Evolutionary conservation across 805 yeast species (phyloP).

Genomic region (Candida wancherniae): DNA sequence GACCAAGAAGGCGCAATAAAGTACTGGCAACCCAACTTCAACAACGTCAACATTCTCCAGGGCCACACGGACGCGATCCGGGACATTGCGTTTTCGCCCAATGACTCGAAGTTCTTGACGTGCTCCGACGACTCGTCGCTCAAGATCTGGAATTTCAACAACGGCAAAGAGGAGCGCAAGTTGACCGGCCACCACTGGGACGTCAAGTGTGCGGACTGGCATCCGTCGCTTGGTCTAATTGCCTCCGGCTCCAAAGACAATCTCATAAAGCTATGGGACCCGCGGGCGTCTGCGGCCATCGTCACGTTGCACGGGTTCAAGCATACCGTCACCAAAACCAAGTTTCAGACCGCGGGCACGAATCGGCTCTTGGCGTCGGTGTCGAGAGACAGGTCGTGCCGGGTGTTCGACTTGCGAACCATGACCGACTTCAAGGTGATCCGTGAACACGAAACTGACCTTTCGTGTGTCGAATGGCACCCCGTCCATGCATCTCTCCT

Average conservation of each 20-base stretch:
- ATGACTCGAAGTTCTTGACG: constrained; percentile 87
- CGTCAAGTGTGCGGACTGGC: constrained; percentile 97
- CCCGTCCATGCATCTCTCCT: constrained; percentile 78
- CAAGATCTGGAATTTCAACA: constrained; percentile 93
- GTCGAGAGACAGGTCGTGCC: constrained; percentile 81
- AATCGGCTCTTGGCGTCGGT: constrained; percentile 72
- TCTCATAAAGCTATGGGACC: constrained; percentile 92
- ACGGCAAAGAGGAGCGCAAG: constrained; percentile 74
- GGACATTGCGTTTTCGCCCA: constrained; percentile 85
- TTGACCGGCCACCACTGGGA: constrained; percentile 98
- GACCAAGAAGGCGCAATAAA: constrained; percentile 89
- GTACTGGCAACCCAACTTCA: constrained; percentile 97
- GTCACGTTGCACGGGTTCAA: constrained; percentile 87
- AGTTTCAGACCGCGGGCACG: constrained; percentile 81
- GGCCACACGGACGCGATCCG: constrained; percentile 81
- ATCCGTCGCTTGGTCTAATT: constrained; percentile 76
- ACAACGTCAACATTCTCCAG: constrained; percentile 76
- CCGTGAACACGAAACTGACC: constrained; percentile 77
- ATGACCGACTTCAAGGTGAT: constrained; percentile 73
- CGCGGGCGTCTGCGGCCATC: constrained; percentile 69
- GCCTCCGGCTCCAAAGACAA: constrained; percentile 96
- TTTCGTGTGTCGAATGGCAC: constrained; percentile 87
- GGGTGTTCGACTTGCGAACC: constrained; percentile 82
- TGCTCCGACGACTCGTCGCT: constrained; percentile 88
- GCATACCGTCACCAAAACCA: constrained; percentile 83